Evolutionary conservation across 1,139 yeast species (phyloP).

Genomic region (Geotrichum europaeum): DNA sequence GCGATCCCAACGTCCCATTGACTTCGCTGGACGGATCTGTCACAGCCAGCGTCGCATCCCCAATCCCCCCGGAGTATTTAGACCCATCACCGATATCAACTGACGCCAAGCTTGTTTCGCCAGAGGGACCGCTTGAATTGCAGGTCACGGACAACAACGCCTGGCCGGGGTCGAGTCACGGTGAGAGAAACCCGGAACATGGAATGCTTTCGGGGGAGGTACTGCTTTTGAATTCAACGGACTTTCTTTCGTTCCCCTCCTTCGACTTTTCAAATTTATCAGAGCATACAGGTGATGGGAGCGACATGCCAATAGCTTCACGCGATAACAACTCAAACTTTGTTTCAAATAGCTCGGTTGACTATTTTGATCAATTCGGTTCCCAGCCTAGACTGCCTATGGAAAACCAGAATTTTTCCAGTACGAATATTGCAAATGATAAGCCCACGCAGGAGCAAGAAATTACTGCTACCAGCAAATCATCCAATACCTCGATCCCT

Average conservation of each 20-base stretch:
- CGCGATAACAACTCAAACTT: background rate
- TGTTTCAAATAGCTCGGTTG: background rate
- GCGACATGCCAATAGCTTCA: background rate
- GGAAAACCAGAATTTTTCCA: background rate
- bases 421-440: background rate
- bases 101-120: background rate
- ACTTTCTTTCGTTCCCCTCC: background rate
- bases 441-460: background rate
- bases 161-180: background rate
- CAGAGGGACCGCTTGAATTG: background rate
- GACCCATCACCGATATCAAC: constrained; percentile 1
- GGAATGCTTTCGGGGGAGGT: constrained; percentile 15
- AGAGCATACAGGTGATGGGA: background rate
- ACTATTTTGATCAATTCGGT: background rate
- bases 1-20: background rate
- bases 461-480: background rate
- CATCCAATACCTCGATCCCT: background rate
- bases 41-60: constrained; percentile 1
- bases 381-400: background rate
- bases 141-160: background rate
- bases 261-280: background rate
- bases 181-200: constrained; percentile 13
- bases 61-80: background rate
- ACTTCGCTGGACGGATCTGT: constrained; percentile 8
- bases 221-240: constrained; percentile 1